Base-by-base conservation (phyloP, 768 basidiomycete species). In the Lactarius sanguifluus region DNA sequence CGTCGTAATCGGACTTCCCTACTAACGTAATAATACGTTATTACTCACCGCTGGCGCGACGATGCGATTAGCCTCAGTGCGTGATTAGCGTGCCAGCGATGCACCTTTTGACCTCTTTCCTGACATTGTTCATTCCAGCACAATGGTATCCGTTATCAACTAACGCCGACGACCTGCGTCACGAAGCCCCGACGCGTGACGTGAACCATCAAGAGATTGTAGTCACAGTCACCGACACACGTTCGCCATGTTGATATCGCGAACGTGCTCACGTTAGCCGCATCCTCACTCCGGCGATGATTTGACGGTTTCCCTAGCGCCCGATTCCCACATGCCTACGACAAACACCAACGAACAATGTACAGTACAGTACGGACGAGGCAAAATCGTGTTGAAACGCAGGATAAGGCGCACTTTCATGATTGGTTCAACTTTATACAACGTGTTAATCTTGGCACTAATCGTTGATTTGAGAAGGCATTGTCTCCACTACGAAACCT, bases 11-110 rank as follows among this genome's bases (percentile, higher is more conserved):
- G 58, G 61, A 41, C 43, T 43, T 3, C 15, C 57, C 57, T 23
- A 38, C 40, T 41, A 2, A 25, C 34, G 54, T n/a, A 40, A 50
- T 28, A 16, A 64, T 52, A 60, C 63, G 34, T 50, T 34, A 59
- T 41, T 57, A 50, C n/a, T 54, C 43, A 38, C 15, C 40, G 40
- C 41, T 20, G 13, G 50, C 50, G 40, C 57, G 28, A 62, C 32
- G 25, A 58, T n/a, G 34, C 23, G 5, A 59, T 57, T 57, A 28
- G 23, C 45, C n/a, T 58, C 18, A 32, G 16, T 43, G 13, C 16
- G 16, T 16, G 20, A n/a, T 67, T 64, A 34, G 34, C 25, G 34
- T 59, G 66, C 57, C 66, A 67, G 66, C 66, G 12, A 23, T 38
- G 57, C 62, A 25, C 6, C 34, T 43, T 56, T 55, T 43, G 45